These are phyloP conservation scores for Botryotinia calthae DNA, from an alignment of 2,329 filamentous ascomycete species.

Conservation along the genomic window DNA sequence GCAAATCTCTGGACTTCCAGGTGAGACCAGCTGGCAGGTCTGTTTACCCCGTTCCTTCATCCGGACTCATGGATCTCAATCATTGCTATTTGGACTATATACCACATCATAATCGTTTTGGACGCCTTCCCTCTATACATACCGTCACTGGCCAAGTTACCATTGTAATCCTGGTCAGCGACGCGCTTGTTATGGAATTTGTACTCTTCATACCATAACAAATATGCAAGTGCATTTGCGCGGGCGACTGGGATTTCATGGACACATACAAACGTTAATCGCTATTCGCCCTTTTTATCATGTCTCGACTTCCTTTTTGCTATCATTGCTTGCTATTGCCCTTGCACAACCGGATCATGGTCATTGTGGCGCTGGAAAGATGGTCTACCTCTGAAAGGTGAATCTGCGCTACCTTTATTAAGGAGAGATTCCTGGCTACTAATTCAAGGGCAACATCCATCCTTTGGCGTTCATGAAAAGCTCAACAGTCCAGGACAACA, in stretches of 20 bases:
- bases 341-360: slow-evolving; percentile 34
- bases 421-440: slow-evolving; percentile 33
- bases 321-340: slow-evolving; percentile 33
- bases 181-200: slow-evolving; percentile 31
- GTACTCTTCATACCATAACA: slow-evolving; percentile 30
- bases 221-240: slow-evolving; percentile 40
- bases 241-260: slow-evolving; percentile 37
- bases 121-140: slow-evolving; percentile 37
- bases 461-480: slow-evolving; percentile 34
- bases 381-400: slow-evolving; percentile 35
- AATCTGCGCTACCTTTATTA: slow-evolving; percentile 29
- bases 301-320: slow-evolving; percentile 37
- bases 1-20: slow-evolving; percentile 94
- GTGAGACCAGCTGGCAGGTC: slow-evolving; percentile 99
- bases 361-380: slow-evolving; percentile 32
- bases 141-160: slow-evolving; percentile 30
- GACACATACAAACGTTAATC: slow-evolving; percentile 27
- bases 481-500: slow-evolving; percentile 43
- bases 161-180: slow-evolving; percentile 37
- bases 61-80: slow-evolving; percentile 42
- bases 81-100: slow-evolving; percentile 40
- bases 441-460: slow-evolving; percentile 36
- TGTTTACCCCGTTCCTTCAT: slow-evolving; percentile 66
- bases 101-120: slow-evolving; percentile 33
- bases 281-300: slow-evolving; percentile 37